Evolutionary conservation across 78 protist species (phyloP).

Genomic region (Dictyostelium purpureum): DNA sequence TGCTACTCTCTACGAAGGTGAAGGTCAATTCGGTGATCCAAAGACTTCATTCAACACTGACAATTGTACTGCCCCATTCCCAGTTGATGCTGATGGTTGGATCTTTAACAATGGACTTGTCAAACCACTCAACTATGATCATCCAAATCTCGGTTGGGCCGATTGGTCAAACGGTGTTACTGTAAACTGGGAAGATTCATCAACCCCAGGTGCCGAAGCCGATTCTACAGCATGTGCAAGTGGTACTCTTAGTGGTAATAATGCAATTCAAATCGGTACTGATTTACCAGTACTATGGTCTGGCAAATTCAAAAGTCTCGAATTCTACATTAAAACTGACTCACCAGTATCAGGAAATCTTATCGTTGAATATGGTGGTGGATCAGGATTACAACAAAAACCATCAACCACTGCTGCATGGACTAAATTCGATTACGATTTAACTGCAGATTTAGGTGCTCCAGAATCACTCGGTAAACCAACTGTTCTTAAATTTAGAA

Average conservation of each 20-base stretch:
- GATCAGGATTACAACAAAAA: not conserved
- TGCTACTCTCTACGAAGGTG: not conserved
- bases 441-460: constrained; percentile 20
- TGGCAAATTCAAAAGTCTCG: constrained; percentile 6
- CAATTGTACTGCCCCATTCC: constrained; percentile 32
- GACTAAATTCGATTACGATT: constrained; percentile 22
- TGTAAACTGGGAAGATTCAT: constrained; percentile 37
- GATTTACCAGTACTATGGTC: constrained; percentile 37
- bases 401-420: constrained; percentile 22
- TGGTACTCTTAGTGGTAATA: not conserved
- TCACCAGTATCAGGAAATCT: not conserved
- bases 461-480: constrained; percentile 60
- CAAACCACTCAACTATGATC: constrained; percentile 1
- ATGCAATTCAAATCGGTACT: constrained; percentile 57
- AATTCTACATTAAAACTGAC: constrained; percentile 28
- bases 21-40: constrained; percentile 58
- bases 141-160: constrained; percentile 60
- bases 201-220: constrained; percentile 11
- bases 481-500: constrained; percentile 54
- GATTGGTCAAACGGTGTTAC: constrained; percentile 64
- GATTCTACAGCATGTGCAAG: not conserved
- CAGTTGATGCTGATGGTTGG: constrained; percentile 18
- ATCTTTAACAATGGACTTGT: constrained; percentile 44
- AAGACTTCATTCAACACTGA: not conserved
- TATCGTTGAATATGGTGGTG: constrained; percentile 8